Conservation (phyloP, 768 basidiomycete species). For the Leccinum uliginosum region DNA sequence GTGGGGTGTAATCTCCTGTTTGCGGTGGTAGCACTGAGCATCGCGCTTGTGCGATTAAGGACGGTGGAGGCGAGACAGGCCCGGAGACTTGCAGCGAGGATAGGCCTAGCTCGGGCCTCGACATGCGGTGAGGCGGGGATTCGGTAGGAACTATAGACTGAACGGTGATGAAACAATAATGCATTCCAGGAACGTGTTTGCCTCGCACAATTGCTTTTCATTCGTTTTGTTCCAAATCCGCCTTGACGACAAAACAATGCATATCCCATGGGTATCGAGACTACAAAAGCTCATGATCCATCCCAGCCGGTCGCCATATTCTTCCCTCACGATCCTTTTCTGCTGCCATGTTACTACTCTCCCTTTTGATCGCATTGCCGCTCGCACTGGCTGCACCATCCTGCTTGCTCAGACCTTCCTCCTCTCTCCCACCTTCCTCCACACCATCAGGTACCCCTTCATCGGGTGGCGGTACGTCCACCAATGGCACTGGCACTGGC, state of each 20-base stretch:
- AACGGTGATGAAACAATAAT: not conserved
- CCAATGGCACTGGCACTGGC: constrained; percentile 25
- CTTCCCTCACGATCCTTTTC: constrained; percentile 17
- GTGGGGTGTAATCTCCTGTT: constrained; percentile 79
- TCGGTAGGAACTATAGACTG: not conserved
- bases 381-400: constrained; percentile 28
- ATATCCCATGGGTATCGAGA: not conserved
- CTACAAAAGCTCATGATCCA: constrained; percentile 12
- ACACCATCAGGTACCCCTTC: constrained; percentile 3
- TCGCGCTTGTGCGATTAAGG: constrained; percentile 67
- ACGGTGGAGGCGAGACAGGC: constrained; percentile 71
- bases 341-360: constrained; percentile 20
- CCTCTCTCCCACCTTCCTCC: not conserved
- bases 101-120: constrained; percentile 56
- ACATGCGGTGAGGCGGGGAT: constrained; percentile 2
- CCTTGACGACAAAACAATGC: constrained; percentile 16
- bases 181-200: not conserved
- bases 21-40: constrained; percentile 55
- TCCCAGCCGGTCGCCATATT: not conserved
- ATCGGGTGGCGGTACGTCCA: constrained; percentile 14
- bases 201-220: not conserved
- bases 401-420: constrained; percentile 16
- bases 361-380: constrained; percentile 22
- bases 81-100: constrained; percentile 78
- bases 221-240: constrained; percentile 8